Base-by-base conservation (phyloP, 768 basidiomycete genomes). In the Collybia nuda region DNA sequence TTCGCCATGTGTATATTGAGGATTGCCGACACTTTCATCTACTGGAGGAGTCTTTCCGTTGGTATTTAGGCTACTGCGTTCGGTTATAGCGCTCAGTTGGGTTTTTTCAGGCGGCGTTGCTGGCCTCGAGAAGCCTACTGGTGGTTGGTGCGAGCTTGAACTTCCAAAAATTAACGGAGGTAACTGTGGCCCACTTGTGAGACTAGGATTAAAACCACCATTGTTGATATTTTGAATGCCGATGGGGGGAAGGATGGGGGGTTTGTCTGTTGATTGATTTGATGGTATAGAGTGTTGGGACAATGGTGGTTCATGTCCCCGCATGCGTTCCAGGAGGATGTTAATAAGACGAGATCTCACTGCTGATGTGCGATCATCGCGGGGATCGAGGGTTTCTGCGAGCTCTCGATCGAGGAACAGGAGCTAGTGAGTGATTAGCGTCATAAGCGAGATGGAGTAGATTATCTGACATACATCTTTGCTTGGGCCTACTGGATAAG, bases 371-470 rank as follows among this genome's bases (percentile, higher is more conserved):
- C 80, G 79, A 56, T 91, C 88, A 44, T 89, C 83, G 46, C 86
- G 75, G 40, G 84, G 86, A 62, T 93, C 88, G 58, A 90, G 70
- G n/a, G 68, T 69, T 65, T 93, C 86, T 9, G 88, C 92, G 14
- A 81, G 67, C 56, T 93, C 92, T 46, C 93, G 84, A 50, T 93
- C 90, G 48, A 97, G 76, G 76, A 98, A 97, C 18, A 97, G 80
- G 46, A 82, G 77, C 90, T 95, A 57, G 8, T 48, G 32, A 32
- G 50, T 32, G 38, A 40, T 32, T 28, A 17, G 26, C 36, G 67
- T 38, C 63, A 60, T 54, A 35, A 22, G 40, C 42, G 36, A 52
- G 22, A 41, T 12, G 26, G 14, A 21, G 40, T 18, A 45, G 24
- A 35, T 39, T 18, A 50, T 56, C 36, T 32, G 15, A 74, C 90